Evolutionary conservation across 192 early-diverging fungal genomes (phyloP), one percentile per base, ranked within the genome.

Genomic region (Phycomyces nitens): DNA sequence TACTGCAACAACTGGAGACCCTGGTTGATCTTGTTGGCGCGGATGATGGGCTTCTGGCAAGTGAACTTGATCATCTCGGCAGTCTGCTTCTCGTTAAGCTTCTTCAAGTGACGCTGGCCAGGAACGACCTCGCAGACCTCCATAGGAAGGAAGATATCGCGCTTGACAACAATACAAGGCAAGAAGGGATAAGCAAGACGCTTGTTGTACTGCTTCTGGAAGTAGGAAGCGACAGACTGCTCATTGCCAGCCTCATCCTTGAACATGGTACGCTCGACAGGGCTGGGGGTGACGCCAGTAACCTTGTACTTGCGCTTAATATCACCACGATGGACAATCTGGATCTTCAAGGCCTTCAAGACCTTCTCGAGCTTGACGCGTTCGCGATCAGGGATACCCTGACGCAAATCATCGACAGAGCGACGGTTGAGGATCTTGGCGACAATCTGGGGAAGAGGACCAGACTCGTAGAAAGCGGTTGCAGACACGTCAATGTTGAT

Each of bases 31-130:
- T 91, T 91, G 69, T 88, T 82, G 60, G 85, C 84, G 44, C 94
- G 90, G 16, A 89, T 80, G 51, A 80, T 77, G 1, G 96, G 96
- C 29, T 79, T 81, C 73, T 89, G 86, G 69, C 91, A 93, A 0
- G 93, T 93, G 64, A 92, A 92, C 27, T 86, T 91, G 67, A 98
- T 95, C 94, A 96, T 96, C 57, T 96, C 93, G 0, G 92, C 88
- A 0, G 94, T 96, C 80, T 94, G 88, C 20, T 77, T 74, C 56
- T 95, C 91, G 66, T 92, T 86, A 22, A 98, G 71, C 64, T 93
- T 93, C 62, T 90, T 80, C 65, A 86, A 73, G 65, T 90, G 86
- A 39, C 92, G 84, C 75, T 94, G 93, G 41, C 92, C 94, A 21
- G 86, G 79, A 41, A 87, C 75, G 34, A 98, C 82, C 22, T 83